Evolutionary conservation across 164 flowering plant species (phyloP).

Genomic region (Akebia trifoliata): DNA sequence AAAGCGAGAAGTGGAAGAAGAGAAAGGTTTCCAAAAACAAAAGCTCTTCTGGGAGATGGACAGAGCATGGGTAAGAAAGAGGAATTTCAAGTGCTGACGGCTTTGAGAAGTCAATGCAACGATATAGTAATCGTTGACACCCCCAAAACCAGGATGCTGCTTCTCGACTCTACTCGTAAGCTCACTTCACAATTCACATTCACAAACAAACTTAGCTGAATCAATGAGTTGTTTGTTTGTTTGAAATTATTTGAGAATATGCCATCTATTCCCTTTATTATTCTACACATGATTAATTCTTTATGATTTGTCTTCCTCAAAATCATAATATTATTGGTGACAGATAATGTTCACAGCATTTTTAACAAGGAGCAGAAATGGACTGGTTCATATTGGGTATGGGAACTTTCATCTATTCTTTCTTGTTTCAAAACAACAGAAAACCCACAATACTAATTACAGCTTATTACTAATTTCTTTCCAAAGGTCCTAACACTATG

Average conservation of each 20-base stretch:
- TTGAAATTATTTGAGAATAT: neutral
- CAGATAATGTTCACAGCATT: slow-evolving; percentile 77
- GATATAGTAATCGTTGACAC: slow-evolving; percentile 68
- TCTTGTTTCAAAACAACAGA: neutral
- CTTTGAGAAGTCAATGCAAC: slow-evolving; percentile 41
- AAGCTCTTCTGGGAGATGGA: neutral
- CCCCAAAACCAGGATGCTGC: slow-evolving; percentile 42
- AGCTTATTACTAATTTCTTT: too few species aligned
- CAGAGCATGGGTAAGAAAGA: neutral
- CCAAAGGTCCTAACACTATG: too few species aligned
- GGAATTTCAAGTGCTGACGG: slow-evolving; percentile 39
- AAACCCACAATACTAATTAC: neutral
- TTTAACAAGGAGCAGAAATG: slow-evolving; percentile 48
- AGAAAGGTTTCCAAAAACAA: too few species aligned
- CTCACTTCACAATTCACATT: neutral
- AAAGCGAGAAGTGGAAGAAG: too few species aligned
- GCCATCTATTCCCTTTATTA: neutral
- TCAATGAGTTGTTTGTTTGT: neutral
- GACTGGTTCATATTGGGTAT: slow-evolving; percentile 85
- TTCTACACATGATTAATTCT: neutral
- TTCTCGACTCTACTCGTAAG: slow-evolving; percentile 67
- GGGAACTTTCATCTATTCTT: slow-evolving; percentile 4
- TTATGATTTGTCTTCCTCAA: neutral
- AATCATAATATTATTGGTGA: slow-evolving; percentile 12
- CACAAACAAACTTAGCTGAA: neutral